Percentiles rank a stretch among this genome's conserved stretches.
Evolutionary conservation across 257 asterid genomes (phyloP).

Genomic region (Penstemon davidsonii): DNA sequence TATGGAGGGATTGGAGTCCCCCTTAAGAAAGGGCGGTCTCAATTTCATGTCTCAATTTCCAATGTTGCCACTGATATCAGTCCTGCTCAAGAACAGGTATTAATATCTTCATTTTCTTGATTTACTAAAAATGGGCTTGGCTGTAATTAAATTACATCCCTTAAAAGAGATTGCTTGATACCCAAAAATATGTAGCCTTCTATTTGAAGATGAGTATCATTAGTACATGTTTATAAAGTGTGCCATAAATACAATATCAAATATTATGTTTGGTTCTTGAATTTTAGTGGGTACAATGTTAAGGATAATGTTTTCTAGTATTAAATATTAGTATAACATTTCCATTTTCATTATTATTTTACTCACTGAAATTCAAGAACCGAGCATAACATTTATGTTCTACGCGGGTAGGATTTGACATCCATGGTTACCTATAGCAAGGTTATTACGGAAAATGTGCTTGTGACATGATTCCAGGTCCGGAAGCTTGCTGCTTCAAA

Average conservation of each 20-base stretch:
- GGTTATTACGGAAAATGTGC: conserved; percentile 5
- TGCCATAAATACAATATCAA: too few relatives aligned
- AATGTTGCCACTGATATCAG: conserved; percentile 70
- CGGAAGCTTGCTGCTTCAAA: conserved; percentile 58
- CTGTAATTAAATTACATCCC: neutral
- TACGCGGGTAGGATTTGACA: conserved; percentile 4
- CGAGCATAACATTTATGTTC: neutral
- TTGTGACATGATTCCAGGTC: conserved; percentile 38
- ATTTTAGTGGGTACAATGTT: too few relatives aligned
- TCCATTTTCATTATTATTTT: too few relatives aligned
- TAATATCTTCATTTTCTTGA: neutral
- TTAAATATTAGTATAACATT: too few relatives aligned
- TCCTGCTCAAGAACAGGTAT: conserved; percentile 68
- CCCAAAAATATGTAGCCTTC: neutral
- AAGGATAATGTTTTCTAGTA: too few relatives aligned
- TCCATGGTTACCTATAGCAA: neutral
- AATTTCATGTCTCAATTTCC: conserved; percentile 57
- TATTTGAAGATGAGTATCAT: neutral
- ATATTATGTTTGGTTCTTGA: too few relatives aligned
- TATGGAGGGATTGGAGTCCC: conserved; percentile 58
- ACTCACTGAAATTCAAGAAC: too few relatives aligned
- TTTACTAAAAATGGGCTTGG: neutral
- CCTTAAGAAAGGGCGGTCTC: conserved; percentile 48
- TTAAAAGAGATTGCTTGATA: neutral
- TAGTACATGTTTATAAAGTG: neutral